Evolutionary conservation across 2,329 filamentous ascomycete genomes (phyloP), one percentile per base, ranked within the genome.

Genomic region (Cordyceps militaris): DNA sequence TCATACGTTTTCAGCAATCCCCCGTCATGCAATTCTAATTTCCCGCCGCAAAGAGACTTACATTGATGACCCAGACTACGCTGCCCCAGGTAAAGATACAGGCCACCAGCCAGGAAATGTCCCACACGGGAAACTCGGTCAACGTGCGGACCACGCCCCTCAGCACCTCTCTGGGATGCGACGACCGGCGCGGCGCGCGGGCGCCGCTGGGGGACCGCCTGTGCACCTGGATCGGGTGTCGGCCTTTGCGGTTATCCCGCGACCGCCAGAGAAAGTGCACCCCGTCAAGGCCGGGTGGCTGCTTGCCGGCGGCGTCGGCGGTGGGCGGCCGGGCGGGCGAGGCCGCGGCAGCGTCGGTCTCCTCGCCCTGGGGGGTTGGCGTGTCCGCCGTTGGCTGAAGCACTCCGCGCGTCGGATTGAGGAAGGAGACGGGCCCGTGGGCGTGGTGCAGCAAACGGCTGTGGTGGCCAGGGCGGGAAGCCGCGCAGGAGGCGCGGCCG

Each of bases 231-330:
- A 55, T 26, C 26, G 51, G 48, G 28, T 59, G 57, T 6, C 57
- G 57, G 7, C 57, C 57, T 34, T 59, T 59, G 34, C 57, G 50
- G 11, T 59, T 55, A n/a, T 59, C 57, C 10, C 51, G 50, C n/a
- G 51, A 50, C 8, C 57, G 57, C 57, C 57, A 55, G 11, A 55
- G 10, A 8, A 55, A 55, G 23, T 19, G 43, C 11, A 49, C n/a
- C 10, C 53, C 53, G 13, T 40, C 34, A 9, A 30, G 19, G 19
- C 24, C 14, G 7, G 43, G 19, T 9, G 32, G n/a, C 23, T 36
- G 43, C 44, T 42, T 48, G 6, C 24, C 1, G 44, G 21, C 28
- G 8, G 26, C 26, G 19, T 16, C 43, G 43, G 10, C 24, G 43
- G 14, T 8, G 43, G 13, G 14, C 26, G 16, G 10, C 21, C 24